A percentile compares a stretch with the other conserved stretches of the same genome.
Evolutionary conservation across 1,284 basidiomycete genomes (phyloP).

Genomic region (Boletus nobilissimus): DNA sequence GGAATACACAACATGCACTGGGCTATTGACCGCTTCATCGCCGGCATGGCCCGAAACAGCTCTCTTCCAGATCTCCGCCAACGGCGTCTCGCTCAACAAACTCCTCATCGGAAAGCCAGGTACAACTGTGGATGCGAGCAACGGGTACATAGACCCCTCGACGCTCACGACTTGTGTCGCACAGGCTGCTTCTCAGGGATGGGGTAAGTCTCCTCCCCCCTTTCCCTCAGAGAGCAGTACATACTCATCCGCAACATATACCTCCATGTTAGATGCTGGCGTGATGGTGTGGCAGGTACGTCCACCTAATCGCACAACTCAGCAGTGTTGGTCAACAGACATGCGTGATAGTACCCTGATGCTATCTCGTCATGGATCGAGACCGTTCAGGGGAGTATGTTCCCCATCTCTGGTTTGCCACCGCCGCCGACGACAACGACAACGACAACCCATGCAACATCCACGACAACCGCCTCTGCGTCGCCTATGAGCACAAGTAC

Average conservation of each 20-base stretch:
- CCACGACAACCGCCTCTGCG: not conserved
- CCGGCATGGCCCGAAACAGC: slow-evolving; percentile 55
- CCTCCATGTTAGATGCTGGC: slow-evolving; percentile 55
- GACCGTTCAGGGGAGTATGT: slow-evolving; percentile 41
- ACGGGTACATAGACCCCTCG: slow-evolving; percentile 64
- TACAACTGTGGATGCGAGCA: slow-evolving; percentile 59
- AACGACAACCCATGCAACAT: too few species aligned
- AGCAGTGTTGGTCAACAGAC: too few species aligned
- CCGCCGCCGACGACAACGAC: not conserved
- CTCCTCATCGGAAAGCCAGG: slow-evolving; percentile 74
- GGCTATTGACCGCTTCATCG: slow-evolving; percentile 56
- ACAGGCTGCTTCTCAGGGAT: slow-evolving; percentile 63
- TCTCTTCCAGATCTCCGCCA: slow-evolving; percentile 71
- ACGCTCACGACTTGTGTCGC: slow-evolving; percentile 65
- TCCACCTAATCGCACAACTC: too few species aligned
- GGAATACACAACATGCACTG: slow-evolving; percentile 59
- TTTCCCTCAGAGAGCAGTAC: not conserved
- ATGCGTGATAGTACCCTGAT: slow-evolving; percentile 43
- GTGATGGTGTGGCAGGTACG: slow-evolving; percentile 59
- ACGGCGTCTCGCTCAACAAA: slow-evolving; percentile 63
- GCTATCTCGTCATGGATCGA: slow-evolving; percentile 37
- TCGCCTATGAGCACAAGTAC: slow-evolving; percentile 25
- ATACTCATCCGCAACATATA: slow-evolving; percentile 9
- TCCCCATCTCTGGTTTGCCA: slow-evolving; percentile 29
- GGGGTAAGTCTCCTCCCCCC: slow-evolving; percentile 54